Conservation (phyloP, 371 early-diverging fungal species). For the Mortierella sp. region DNA sequence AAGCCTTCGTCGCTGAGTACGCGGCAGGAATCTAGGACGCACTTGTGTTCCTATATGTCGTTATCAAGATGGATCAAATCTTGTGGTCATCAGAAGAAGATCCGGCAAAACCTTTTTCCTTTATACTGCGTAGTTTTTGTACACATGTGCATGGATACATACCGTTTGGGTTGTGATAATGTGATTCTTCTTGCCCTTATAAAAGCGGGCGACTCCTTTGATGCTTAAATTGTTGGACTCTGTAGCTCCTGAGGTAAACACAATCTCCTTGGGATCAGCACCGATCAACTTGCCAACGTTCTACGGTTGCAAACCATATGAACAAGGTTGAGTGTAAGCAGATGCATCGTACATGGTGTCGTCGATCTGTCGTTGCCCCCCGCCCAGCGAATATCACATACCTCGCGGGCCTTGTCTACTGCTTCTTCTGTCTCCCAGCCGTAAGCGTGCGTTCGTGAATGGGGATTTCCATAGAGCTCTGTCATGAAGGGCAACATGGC, state of each 20-base stretch:
- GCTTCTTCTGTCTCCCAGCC: conserved; percentile 99
- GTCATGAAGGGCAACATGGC: conserved; percentile 98
- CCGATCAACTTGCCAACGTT: conserved; percentile 94
- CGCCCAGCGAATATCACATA: conserved; percentile 25
- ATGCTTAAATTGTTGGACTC: conserved; percentile 98
- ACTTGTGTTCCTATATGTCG: conserved; percentile 98
- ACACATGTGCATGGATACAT: conserved; percentile 13
- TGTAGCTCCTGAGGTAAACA: conserved; percentile 99
- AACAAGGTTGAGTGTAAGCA: background rate
- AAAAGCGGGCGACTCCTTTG: conserved; percentile 98
- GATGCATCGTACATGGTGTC: background rate
- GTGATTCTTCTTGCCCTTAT: conserved; percentile 95
- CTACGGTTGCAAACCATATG: conserved; percentile 53
- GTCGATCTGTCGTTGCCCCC: background rate
- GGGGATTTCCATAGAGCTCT: conserved; percentile 97
- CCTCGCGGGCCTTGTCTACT: conserved; percentile 92
- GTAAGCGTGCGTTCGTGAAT: conserved; percentile 97
- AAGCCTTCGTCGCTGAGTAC: conserved; percentile 97
- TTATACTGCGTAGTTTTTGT: background rate
- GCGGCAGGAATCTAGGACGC: conserved; percentile 99
- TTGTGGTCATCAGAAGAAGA: no score
- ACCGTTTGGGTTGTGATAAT: conserved; percentile 98
- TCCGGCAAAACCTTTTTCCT: background rate
- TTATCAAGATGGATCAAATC: no score
- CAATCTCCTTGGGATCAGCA: conserved; percentile 98